These are phyloP conservation scores for Garcia nutans DNA, from an alignment of 345 rosid species.

Conservation along the genomic window DNA sequence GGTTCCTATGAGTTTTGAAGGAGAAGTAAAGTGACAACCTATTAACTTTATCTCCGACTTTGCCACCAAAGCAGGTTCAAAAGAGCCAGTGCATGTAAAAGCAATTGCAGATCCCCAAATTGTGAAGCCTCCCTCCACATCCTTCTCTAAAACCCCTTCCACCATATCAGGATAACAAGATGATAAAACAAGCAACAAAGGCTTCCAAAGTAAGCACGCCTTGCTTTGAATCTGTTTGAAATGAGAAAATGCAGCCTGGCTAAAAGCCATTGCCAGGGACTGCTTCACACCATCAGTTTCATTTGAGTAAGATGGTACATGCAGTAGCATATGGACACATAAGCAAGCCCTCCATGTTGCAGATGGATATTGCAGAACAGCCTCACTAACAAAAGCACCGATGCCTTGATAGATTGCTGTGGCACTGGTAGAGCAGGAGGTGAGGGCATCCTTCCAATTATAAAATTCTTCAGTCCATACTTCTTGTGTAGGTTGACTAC, in stretches of 20 bases:
- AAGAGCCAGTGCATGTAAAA: constrained; percentile 39
- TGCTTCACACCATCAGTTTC: constrained; percentile 54
- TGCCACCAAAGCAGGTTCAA: constrained; percentile 41
- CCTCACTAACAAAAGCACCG: constrained; percentile 65
- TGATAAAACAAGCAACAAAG: constrained; percentile 70
- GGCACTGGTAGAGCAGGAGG: constrained; percentile 80
- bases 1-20: not conserved
- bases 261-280: constrained; percentile 51
- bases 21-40: constrained; percentile 42
- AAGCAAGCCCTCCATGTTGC: constrained; percentile 80
- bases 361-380: constrained; percentile 68
- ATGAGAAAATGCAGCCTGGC: constrained; percentile 65
- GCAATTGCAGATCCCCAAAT: constrained; percentile 69
- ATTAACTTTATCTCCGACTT: constrained; percentile 61
- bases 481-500: constrained; percentile 52
- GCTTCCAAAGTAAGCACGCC: constrained; percentile 70
- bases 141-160: constrained; percentile 56
- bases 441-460: constrained; percentile 45
- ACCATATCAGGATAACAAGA: constrained; percentile 54
- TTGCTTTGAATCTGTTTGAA: constrained; percentile 50
- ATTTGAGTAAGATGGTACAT: constrained; percentile 56
- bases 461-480: constrained; percentile 53
- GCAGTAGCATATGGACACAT: constrained; percentile 65
- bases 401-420: constrained; percentile 57
- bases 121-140: constrained; percentile 51